Evolutionary conservation across 2,329 filamentous ascomycete genomes (phyloP).

Genomic region (Madurella fahalii): DNA sequence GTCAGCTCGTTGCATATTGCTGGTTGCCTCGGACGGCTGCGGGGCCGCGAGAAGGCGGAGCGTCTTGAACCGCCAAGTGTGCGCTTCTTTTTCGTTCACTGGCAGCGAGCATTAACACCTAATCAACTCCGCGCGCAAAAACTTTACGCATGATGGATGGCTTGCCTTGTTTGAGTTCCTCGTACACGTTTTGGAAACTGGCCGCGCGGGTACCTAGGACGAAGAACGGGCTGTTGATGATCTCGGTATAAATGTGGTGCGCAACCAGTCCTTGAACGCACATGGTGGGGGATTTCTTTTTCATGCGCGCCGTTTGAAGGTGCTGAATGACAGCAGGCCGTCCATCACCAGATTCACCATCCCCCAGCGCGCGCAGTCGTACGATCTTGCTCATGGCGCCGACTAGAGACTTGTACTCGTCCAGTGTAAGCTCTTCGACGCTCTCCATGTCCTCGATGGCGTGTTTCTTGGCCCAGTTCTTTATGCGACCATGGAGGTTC

Average conservation of each 20-base stretch:
- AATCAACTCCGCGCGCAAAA: too few species aligned
- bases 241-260: not conserved
- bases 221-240: constrained; percentile 9
- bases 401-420: not conserved
- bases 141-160: not conserved
- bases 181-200: not conserved
- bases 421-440: not conserved
- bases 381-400: not conserved
- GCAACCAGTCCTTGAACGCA: constrained; percentile 7
- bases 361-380: not conserved
- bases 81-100: constrained; percentile 5
- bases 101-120: not conserved
- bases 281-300: constrained; percentile 5
- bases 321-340: not conserved
- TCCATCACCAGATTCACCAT: too few species aligned
- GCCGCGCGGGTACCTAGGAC: not conserved
- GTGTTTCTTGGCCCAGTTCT: constrained; percentile 9
- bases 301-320: constrained; percentile 3
- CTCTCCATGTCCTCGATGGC: constrained; percentile 1
- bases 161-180: not conserved
- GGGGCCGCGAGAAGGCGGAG: constrained; percentile 5
- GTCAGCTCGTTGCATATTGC: not conserved
- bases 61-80: constrained; percentile 7
- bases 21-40: not conserved
- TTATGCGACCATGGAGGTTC: constrained; percentile 5